Base-by-base conservation (phyloP, 2,329 filamentous ascomycete genomes). In the Cryphonectria parasitica region DNA sequence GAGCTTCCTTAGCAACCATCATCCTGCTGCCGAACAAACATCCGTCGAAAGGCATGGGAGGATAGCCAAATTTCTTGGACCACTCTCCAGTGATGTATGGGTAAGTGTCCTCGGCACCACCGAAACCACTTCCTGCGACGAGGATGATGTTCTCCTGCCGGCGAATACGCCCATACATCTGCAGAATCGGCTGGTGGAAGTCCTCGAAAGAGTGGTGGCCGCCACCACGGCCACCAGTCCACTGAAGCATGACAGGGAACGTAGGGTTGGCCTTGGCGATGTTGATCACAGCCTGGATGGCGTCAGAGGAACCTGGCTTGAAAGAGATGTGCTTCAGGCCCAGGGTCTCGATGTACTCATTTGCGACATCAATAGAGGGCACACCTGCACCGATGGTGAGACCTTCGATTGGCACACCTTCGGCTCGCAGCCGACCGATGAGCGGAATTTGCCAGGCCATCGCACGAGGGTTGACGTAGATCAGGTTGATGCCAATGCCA, bases 151-250 rank as follows among this genome's bases (percentile, higher is more conserved):
- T 98, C 75, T 92, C 87, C 74, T 91, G 92, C 78, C 93, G 90
- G 78, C 95, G 90, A 74, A 98, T 94, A 70, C 94, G 91, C 75
- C 90, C 89, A 80, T 98, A 98, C 92, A 97, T 97, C 77, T 93
- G 90, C 10, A 98, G 84, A 61, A 98, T 91, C 6, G 95, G 95
- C 77, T 95, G 91, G 81, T 97, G 95, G 87, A 98, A 97, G 80
- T 98, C 95, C 80, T 98, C 95, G 73, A 91, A 97, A 0, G 94
- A 97, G 83, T 98, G 95, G 80, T 97, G 95, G 70, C 95, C 95
- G 83, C 95, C 95, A 75, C 94, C 95, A 82, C 95, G 92, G 56
- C 95, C 95, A 78, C 95, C 95, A 72, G 95, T 98, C 95, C 95
- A 98, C 82, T 98, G 95, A 73, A 97, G 84, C 67, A 97, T 90